Base-by-base conservation (phyloP, 768 basidiomycete genomes). In the Hortiboletus campestris region DNA sequence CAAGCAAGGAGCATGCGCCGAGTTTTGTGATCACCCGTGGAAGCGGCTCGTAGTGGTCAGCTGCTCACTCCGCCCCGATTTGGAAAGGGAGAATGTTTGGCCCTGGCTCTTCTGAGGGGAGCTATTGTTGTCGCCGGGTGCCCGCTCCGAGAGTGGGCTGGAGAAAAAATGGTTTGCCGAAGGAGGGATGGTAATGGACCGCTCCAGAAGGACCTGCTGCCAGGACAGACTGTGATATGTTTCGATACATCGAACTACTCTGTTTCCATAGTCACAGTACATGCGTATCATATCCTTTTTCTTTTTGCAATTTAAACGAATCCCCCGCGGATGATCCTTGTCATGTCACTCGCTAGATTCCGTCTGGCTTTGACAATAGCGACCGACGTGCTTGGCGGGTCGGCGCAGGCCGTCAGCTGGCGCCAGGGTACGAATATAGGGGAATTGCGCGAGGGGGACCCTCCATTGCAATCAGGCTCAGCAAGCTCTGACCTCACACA, bases 111-210 rank as follows among this genome's bases (percentile, higher is more conserved):
- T 59, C 64, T 58, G 69, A 57, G 49, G 67, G 51, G 63, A 64
- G 53, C 56, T 54, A 49, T 62, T 56, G 59, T 57, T 59, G 57
- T 50, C 32, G 32, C 28, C 54, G 69, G 69, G 71, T 67, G 63
- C 67, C 67, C 61, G 51, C 67, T 64, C 69, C 52, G 64, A 64
- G 39, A 69, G 69, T 53, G 70, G 70, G 66, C 66, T 58, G 72
- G 71, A 67, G 61, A 35, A 31, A 51, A 72, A 58, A 57, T 31
- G 57, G 68, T 53, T 50, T 59, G 53, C 48, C 57, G 47, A 63
- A 54, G 55, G 56, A 62, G 57, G 43, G 55, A 55, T 64, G 63
- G 57, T 61, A 57, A 63, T 60, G 63, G 65, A 67, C 62, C 53
- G 57, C 58, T 25, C 25, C 58, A 55, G 56, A 68, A 63, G 70